These are phyloP conservation scores for Aspergillus proliferans DNA, from an alignment of 2,329 filamentous ascomycete genomes.

Conservation along the genomic window DNA sequence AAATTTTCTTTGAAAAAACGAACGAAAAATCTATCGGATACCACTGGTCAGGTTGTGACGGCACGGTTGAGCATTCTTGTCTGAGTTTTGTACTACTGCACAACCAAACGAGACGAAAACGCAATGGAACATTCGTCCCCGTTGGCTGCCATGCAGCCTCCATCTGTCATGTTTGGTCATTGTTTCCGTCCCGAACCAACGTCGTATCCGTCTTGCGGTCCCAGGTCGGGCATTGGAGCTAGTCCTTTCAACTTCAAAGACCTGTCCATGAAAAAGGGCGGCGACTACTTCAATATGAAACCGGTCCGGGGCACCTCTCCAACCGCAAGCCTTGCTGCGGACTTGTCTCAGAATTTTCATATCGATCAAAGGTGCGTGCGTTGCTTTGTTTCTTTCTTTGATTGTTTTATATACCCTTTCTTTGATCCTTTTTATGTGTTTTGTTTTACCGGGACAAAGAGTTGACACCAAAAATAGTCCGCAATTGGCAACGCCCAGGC, in stretches of 20 bases:
- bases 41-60: not conserved
- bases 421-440: not conserved
- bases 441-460: conserved; percentile 13
- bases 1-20: no score
- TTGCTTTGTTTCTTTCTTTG: conserved; percentile 16
- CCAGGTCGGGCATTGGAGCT: conserved; percentile 52
- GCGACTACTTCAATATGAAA: conserved; percentile 79
- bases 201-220: conserved; percentile 48
- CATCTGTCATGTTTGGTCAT: conserved; percentile 54
- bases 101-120: not conserved
- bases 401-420: conserved; percentile 2
- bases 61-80: not conserved
- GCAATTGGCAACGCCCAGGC: conserved; percentile 72
- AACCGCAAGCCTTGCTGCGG: conserved; percentile 81
- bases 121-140: conserved; percentile 90
- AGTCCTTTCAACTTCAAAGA: conserved; percentile 71
- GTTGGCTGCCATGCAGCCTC: conserved; percentile 82
- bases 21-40: no score
- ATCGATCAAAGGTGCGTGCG: conserved; percentile 81
- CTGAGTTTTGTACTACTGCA: conserved; percentile 5
- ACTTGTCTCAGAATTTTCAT: conserved; percentile 94
- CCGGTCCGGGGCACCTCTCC: conserved; percentile 79
- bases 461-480: conserved; percentile 56
- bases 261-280: conserved; percentile 62
- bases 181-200: conserved; percentile 56